Base-by-base conservation (phyloP, 768 basidiomycete species). In the Auriscalpium microsporum region DNA sequence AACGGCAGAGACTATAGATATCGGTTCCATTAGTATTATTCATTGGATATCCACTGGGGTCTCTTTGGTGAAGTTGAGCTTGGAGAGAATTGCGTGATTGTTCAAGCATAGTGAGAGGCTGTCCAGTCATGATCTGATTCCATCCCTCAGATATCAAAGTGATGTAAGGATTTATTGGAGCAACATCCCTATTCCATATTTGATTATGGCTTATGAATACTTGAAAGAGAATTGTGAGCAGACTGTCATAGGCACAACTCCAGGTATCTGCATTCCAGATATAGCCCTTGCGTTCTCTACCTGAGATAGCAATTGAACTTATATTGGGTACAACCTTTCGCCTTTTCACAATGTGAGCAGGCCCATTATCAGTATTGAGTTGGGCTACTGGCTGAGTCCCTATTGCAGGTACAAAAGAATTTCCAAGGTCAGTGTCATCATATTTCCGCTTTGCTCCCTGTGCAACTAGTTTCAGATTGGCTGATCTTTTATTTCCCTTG, bases 201-300 rank as follows among this genome's bases (percentile, higher is more conserved):
- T 28, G 23, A 14, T 9, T 42, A 10, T 47, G 16, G 7, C 21
- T 28, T 8, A 8, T 34, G 13, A 17, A 48, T 5, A 47, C 36
- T 16, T 46, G 34, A 16, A 28, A 40, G 9, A 53, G 46, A 17
- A 54, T 54, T 19, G 34, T 40, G 16, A 58, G n/a, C 2, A 54
- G 3, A n/a, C 33, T 48, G 37, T 58, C 57, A 54, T 48, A 58
- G 28, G 57, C 57, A 58, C 53, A 58, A 47, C 47, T 54, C 14
- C 23, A 50, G 3, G 21, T 54, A 6, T 36, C 28, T 38, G 6
- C 14, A 46, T 54, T 17, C 57, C 57, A 58, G 16, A 19, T 48
- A 8, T 54, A 34, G 8, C 53, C 45, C 10, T 4, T 42, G 6
- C 33, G 51, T 8, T 14, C 28, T 28, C 28, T 28, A 4, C 28